Base-by-base conservation (phyloP, 2,329 filamentous ascomycete genomes). In the Pochonia chlamydosporia region DNA sequence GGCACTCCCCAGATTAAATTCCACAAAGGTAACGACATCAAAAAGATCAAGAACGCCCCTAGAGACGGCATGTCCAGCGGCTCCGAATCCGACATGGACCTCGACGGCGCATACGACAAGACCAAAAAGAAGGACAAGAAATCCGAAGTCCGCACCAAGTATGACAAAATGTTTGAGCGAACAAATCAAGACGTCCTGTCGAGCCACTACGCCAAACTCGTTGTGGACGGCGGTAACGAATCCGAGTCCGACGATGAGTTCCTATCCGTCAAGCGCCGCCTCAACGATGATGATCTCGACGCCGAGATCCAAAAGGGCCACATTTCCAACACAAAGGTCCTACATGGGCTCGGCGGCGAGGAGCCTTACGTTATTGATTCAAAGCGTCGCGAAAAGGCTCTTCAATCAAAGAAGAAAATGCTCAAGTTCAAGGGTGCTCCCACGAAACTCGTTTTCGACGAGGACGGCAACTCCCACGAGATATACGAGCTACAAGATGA, bases 91-190 rank as follows among this genome's bases (percentile, higher is more conserved):
- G 77, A 79, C 11, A 69, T 67, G 43, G 81, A 80, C 46, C 74
- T 81, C n/a, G 69, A 67, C 39, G 71, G 63, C 11, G 63, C 63
- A 39, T 20, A 43, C 16, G 36, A 43, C 28, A 47, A 24, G 35
- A 31, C 40, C 14, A 25, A 36, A 28, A 75, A 76, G 59, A 71
- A 70, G 54, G 69, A 73, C 51, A 82, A 79, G 63, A 84, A 87
- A 69, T 73, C 76, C 10, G 79, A 83, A 57, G 88, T 96, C 16
- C 81, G 90, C 52, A 99, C 95, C 26, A 97, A 96, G 66, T 95
- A 95, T 64, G 90, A 99, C 66, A 85, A 89, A 57, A 97, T 99
- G 93, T 96, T 97, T 67, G 92, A 96, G 72, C 79, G 93, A 51
- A 87, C 86, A 57, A 99, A 99, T 67, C 92, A 97, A 67, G 91